Conservation (phyloP, 768 basidiomycete genomes). For the Tulasnella sp. region DNA sequence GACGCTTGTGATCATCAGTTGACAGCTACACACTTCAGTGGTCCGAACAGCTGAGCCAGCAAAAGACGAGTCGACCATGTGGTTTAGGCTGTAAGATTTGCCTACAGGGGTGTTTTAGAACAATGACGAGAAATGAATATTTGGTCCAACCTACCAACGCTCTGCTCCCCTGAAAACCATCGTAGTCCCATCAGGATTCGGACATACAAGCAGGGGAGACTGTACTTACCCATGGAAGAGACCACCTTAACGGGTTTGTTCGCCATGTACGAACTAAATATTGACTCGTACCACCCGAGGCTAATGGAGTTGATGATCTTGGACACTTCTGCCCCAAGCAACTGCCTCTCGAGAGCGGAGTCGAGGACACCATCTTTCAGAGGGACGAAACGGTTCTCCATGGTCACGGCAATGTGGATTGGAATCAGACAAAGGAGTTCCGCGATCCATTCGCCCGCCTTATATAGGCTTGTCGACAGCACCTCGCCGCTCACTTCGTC, state of each 20-base stretch:
- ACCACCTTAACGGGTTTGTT: slow-evolving; percentile 67
- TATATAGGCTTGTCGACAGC: slow-evolving; percentile 42
- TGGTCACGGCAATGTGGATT: slow-evolving; percentile 63
- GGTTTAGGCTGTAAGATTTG: slow-evolving; percentile 63
- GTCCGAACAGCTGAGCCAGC: slow-evolving; percentile 51
- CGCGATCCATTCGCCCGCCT: slow-evolving; percentile 64
- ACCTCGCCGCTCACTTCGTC: slow-evolving; percentile 23
- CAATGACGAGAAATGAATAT: neutral
- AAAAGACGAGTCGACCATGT: slow-evolving; percentile 66
- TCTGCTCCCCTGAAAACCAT: slow-evolving; percentile 30
- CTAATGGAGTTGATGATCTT: slow-evolving; percentile 60
- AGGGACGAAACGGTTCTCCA: slow-evolving; percentile 64
- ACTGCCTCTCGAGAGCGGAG: slow-evolving; percentile 52
- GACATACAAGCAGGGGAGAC: neutral
- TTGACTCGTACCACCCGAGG: slow-evolving; percentile 67
- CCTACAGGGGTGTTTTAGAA: slow-evolving; percentile 47
- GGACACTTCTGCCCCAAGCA: slow-evolving; percentile 63
- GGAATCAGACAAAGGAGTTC: slow-evolving; percentile 65
- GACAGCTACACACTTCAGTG: slow-evolving; percentile 26
- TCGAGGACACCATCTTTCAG: slow-evolving; percentile 62
- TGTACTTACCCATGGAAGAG: slow-evolving; percentile 59
- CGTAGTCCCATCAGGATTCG: neutral
- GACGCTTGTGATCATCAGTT: too few relatives aligned
- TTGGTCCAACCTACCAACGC: slow-evolving; percentile 25
- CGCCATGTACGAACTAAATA: slow-evolving; percentile 66